Percentiles rank a stretch among this genome's conserved stretches.
Evolutionary conservation across 345 rosid genomes (phyloP).

Genomic region (Excoecaria cochinchinensis): DNA sequence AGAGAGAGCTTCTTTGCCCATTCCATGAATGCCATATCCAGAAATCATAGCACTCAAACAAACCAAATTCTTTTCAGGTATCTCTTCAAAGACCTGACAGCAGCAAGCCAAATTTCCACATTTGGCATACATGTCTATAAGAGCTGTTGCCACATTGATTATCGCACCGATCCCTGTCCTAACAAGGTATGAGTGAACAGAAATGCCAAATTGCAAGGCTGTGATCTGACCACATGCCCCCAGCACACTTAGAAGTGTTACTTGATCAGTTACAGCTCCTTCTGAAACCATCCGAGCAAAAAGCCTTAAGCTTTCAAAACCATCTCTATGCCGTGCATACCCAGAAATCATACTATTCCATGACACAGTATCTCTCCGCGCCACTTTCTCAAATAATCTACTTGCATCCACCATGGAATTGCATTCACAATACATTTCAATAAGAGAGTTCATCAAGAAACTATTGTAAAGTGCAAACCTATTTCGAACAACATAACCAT

Average conservation of each 20-base stretch:
- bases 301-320: slow-evolving; percentile 28
- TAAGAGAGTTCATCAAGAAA: slow-evolving; percentile 27
- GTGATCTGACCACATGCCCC: slow-evolving; percentile 30
- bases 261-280: slow-evolving; percentile 24
- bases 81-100: slow-evolving; percentile 18
- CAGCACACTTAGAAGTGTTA: slow-evolving; percentile 24
- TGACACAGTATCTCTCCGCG: slow-evolving; percentile 17
- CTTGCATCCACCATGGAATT: slow-evolving; percentile 20
- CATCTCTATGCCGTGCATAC: slow-evolving; percentile 21
- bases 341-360: slow-evolving; percentile 36
- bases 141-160: slow-evolving; percentile 24
- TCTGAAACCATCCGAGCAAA: slow-evolving; percentile 31
- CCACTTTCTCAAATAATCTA: slow-evolving; percentile 24
- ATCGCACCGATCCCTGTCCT: slow-evolving; percentile 23
- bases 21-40: slow-evolving; percentile 29
- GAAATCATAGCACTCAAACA: slow-evolving; percentile 32
- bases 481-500: slow-evolving; percentile 25
- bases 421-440: slow-evolving; percentile 26
- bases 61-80: slow-evolving; percentile 19
- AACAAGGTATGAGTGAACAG: slow-evolving; percentile 24
- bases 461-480: background rate
- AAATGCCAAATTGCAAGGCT: slow-evolving; percentile 34
- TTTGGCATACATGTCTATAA: slow-evolving; percentile 29
- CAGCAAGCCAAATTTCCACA: slow-evolving; percentile 31
- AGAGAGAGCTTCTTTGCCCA: slow-evolving; percentile 26